Percentiles rank a stretch among this genome's conserved stretches.
Conservation (phyloP, 2,329 filamentous ascomycete genomes). For the Colletotrichum kahawae region DNA sequence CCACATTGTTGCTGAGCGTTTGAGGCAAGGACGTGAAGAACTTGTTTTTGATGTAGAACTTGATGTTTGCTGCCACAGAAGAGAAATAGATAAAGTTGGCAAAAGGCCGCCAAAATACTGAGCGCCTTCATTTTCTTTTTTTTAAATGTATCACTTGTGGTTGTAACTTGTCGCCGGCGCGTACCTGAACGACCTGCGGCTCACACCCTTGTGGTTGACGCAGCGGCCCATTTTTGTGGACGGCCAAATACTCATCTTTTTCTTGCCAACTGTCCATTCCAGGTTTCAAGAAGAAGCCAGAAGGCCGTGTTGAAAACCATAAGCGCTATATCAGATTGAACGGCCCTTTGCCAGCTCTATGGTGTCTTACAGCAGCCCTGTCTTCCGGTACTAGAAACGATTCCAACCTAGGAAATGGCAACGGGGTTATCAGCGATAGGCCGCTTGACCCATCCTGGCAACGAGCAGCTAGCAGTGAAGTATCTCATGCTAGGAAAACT, state of each 20-base stretch:
- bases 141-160: neutral
- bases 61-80: neutral
- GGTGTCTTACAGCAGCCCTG: too few relatives aligned
- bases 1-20: neutral
- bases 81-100: rapidly evolving
- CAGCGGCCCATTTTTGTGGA: neutral
- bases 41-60: rapidly evolving
- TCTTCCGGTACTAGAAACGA: too few relatives aligned
- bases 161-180: too few relatives aligned
- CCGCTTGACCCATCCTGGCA: neutral
- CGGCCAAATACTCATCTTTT: neutral
- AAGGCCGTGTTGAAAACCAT: neutral
- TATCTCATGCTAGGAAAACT: neutral
- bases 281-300: neutral
- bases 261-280: neutral
- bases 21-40: neutral
- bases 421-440: too few relatives aligned
- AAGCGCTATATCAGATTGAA: too few relatives aligned
- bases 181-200: neutral
- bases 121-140: neutral
- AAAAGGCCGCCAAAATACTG: neutral
- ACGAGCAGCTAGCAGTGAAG: neutral
- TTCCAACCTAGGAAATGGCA: too few relatives aligned
- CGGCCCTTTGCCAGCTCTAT: too few relatives aligned
- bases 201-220: neutral